A percentile compares a stretch with the other conserved stretches of the same genome.
Conservation (phyloP, 2,329 filamentous ascomycete genomes). For the Albophoma yamanashiensis region DNA sequence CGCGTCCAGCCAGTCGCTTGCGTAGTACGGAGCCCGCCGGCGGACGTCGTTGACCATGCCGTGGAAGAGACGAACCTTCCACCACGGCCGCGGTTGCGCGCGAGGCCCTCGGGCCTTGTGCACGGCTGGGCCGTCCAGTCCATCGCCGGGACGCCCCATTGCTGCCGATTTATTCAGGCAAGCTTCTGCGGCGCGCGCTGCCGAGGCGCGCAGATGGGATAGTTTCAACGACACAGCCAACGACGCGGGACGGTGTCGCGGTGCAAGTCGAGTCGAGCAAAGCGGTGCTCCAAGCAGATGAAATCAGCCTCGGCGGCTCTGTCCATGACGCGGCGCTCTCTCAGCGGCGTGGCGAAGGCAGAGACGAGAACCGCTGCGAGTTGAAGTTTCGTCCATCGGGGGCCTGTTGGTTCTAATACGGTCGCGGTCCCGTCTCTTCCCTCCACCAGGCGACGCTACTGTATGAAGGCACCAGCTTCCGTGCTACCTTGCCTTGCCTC, state of each 20-base stretch:
- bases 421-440: too few relatives aligned
- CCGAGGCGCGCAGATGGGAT: not conserved
- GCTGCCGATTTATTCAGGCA: not conserved
- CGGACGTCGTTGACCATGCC: slow-evolving; percentile 74
- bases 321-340: not conserved
- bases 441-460: not conserved
- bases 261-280: not conserved
- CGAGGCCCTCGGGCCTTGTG: not conserved
- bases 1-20: slow-evolving; percentile 75
- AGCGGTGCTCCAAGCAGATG: not conserved
- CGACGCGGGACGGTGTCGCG: not conserved
- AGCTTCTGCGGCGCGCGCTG: not conserved
- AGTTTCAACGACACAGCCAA: not conserved
- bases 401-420: not conserved
- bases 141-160: not conserved
- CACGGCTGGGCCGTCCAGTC: not conserved
- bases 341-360: not conserved
- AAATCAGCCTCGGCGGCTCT: not conserved
- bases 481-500: not conserved
- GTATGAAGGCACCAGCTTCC: not conserved
- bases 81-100: slow-evolving; percentile 42
- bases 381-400: not conserved
- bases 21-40: slow-evolving; percentile 65
- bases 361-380: not conserved
- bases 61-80: slow-evolving; percentile 62